Evolutionary conservation across 1,284 basidiomycete genomes (phyloP).

Genomic region (Cerrena zonata): DNA sequence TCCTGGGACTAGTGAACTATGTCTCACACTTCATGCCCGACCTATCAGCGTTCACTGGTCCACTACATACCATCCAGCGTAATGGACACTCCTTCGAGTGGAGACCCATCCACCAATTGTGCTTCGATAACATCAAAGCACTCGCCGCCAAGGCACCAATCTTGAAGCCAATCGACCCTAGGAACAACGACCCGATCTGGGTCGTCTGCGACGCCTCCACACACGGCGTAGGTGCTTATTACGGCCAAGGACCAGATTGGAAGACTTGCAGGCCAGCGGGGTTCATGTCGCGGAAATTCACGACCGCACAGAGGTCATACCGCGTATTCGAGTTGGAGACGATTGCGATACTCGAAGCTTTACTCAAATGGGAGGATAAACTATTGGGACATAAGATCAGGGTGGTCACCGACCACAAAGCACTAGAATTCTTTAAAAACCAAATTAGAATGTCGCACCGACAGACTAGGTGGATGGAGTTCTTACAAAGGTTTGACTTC

Average conservation of each 20-base stretch:
- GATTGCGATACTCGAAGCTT: constrained; percentile 32
- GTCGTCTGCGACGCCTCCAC: no score
- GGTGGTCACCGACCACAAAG: constrained; percentile 35
- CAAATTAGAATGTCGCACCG: constrained; percentile 17
- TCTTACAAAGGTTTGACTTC: constrained; percentile 29
- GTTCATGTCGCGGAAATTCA: constrained; percentile 39
- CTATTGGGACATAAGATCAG: constrained; percentile 28
- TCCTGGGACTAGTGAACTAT: constrained; percentile 38
- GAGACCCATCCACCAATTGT: constrained; percentile 28
- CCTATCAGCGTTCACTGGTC: constrained; percentile 26
- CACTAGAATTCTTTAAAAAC: constrained; percentile 29
- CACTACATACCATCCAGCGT: constrained; percentile 12
- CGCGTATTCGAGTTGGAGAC: constrained; percentile 31
- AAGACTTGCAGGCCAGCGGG: constrained; percentile 27
- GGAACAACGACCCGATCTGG: constrained; percentile 25
- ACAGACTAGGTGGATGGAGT: constrained; percentile 32
- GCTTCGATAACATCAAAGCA: constrained; percentile 32
- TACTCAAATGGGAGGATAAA: constrained; percentile 34
- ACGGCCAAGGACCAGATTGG: no score
- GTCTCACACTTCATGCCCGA: constrained; percentile 35
- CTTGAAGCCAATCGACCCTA: constrained; percentile 29
- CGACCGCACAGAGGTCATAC: constrained; percentile 34
- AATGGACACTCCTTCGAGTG: constrained; percentile 17
- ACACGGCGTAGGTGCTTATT: no score
- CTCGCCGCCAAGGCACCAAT: constrained; percentile 27